These are phyloP conservation scores for Pyricularia pennisetigena DNA, from an alignment of 2,329 filamentous ascomycete species.

Conservation along the genomic window DNA sequence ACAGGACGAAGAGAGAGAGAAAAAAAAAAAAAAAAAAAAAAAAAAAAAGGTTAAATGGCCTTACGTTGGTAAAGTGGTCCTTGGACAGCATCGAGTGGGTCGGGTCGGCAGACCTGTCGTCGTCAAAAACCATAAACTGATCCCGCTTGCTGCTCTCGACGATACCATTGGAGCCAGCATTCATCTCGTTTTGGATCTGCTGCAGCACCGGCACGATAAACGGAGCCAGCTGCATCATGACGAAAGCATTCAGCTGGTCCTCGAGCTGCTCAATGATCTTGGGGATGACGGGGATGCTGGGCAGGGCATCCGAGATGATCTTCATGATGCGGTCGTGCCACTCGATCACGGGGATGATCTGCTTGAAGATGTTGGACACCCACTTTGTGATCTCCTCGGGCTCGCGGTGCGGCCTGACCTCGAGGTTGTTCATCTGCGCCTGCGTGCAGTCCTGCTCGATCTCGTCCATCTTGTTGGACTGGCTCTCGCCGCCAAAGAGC, in stretches of 20 bases:
- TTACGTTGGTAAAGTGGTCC: conserved; percentile 66
- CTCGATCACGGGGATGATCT: conserved; percentile 82
- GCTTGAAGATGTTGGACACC: conserved; percentile 59
- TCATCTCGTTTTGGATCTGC: conserved; percentile 79
- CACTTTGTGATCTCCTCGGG: conserved; percentile 77
- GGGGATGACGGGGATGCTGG: conserved; percentile 79
- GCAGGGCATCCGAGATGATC: conserved; percentile 64
- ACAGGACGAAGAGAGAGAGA: background rate
- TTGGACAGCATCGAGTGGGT: conserved; percentile 79
- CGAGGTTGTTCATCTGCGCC: conserved; percentile 65
- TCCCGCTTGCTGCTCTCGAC: conserved; percentile 76
- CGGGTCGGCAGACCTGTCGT: conserved; percentile 41
- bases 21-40: no score
- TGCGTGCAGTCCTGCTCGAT: conserved; percentile 67
- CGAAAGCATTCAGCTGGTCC: conserved; percentile 79
- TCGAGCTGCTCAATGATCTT: conserved; percentile 79
- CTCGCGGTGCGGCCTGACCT: conserved; percentile 60
- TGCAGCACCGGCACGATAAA: conserved; percentile 80
- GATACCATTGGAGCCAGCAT: conserved; percentile 76
- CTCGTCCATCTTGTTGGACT: conserved; percentile 62
- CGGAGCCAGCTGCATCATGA: conserved; percentile 81
- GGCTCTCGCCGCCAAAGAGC: conserved; percentile 65
- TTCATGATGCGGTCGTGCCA: conserved; percentile 88
- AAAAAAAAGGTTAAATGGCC: background rate
- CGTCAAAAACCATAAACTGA: conserved; percentile 75